These are phyloP conservation scores for Populus davidiana DNA, from an alignment of 345 rosid genomes.

Conservation along the genomic window DNA sequence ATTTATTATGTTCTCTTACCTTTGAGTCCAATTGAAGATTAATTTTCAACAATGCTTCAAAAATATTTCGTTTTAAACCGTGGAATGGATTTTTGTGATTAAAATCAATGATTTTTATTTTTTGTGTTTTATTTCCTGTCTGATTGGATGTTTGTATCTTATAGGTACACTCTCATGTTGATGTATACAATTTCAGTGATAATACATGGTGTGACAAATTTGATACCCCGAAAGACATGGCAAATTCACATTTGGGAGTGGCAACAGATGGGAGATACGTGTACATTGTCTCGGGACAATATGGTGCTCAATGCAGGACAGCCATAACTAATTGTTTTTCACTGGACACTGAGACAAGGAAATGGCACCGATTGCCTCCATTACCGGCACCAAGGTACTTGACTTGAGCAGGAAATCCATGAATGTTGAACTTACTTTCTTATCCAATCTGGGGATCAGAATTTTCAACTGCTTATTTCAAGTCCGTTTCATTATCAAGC, in stretches of 20 bases:
- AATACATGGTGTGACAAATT: constrained; percentile 63
- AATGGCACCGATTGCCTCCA: constrained; percentile 57
- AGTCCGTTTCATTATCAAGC: not conserved
- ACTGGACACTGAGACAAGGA: constrained; percentile 56
- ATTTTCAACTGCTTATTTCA: not conserved
- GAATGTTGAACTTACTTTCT: not conserved
- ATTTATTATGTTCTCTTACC: not conserved
- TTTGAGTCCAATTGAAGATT: not conserved
- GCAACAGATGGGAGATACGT: constrained; percentile 69
- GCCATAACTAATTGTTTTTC: constrained; percentile 53
- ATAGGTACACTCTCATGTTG: constrained; percentile 85
- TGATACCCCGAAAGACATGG: constrained; percentile 69
- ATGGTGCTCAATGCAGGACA: constrained; percentile 77
- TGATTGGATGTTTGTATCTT: not conserved
- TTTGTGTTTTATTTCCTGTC: not conserved
- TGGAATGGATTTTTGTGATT: too few species aligned
- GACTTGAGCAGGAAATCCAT: not conserved
- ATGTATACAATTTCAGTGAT: constrained; percentile 62
- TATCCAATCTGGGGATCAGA: not conserved
- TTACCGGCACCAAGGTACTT: constrained; percentile 71
- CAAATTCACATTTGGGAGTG: constrained; percentile 75
- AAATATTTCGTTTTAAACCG: too few species aligned
- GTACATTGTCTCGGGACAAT: constrained; percentile 69
- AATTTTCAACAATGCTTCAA: too few species aligned
- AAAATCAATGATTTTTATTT: too few species aligned